Evolutionary conservation across 257 asterid genomes (phyloP), one percentile per base, ranked within the genome.

Genomic region (Fraxinus pennsylvanica): DNA sequence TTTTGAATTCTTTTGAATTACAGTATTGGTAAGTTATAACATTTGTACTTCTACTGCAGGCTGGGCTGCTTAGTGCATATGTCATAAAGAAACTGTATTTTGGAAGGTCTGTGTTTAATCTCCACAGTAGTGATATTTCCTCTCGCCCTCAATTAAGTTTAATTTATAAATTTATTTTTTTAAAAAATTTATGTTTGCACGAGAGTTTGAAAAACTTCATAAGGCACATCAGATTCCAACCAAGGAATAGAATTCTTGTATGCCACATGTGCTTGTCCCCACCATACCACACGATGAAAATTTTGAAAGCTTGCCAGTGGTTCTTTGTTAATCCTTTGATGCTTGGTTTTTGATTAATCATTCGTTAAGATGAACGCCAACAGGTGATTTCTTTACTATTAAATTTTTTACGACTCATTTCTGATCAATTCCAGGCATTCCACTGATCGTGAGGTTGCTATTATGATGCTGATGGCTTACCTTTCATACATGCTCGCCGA

Each of bases 391-490:
- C 29, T 27, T 76, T 70, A 25, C 74, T 41, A 22, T 39, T n/a
- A 14, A 8, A 27, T 19, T 54, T 17, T 32, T 0, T 38, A 12
- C 45, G 35, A 68, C 66, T 73, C 6, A 75, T 72, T 76, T 45
- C 74, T 70, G 78, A 74, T 75, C 39, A 76, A 80, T 47, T 79
- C 15, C 85, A 91, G 96, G 91, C 96, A 91, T 80, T 91, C 96
- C 30, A 91, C 96, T 36, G 96, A 91, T 74, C 92, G 94, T 39
- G 96, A 91, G 83, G 94, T 91, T 74, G 94, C 96, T 17, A 83
- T 91, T 76, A 88, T 91, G 96, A 86, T 89, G 84, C 92, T 91
- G 76, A 88, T 91, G 96, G 92, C 94, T 79, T 91, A 91, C 82
- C 86, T 91, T 67, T 91, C 96, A 41, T 91, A 89, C 73, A 83